A percentile compares a stretch with the other conserved stretches of the same genome.
These are phyloP conservation scores for Penicillium samsonianum DNA, from an alignment of 495 filamentous ascomycete genomes.

Conservation along the genomic window DNA sequence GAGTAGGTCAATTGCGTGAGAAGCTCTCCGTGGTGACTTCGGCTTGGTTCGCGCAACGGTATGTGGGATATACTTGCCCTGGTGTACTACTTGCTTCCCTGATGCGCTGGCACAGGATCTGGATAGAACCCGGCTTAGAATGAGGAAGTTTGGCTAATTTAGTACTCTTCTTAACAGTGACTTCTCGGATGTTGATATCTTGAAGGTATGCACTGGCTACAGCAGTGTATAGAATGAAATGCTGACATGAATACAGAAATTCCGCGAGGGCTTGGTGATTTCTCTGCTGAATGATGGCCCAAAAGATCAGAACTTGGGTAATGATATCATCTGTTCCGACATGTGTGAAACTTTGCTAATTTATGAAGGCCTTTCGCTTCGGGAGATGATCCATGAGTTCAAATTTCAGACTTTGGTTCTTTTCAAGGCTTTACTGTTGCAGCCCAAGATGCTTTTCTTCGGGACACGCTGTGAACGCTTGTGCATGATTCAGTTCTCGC, in stretches of 20 bases:
- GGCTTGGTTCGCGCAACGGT: conserved; percentile 96
- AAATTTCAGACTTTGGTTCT: conserved; percentile 90
- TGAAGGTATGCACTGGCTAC: conserved; percentile 51
- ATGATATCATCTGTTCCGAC: conserved; percentile 13
- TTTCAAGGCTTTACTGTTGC: conserved; percentile 88
- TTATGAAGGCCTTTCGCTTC: conserved; percentile 69
- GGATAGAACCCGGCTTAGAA: neutral
- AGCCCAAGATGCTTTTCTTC: conserved; percentile 99
- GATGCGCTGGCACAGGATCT: neutral
- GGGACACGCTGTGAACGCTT: conserved; percentile 89
- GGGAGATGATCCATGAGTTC: conserved; percentile 92
- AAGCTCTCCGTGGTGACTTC: conserved; percentile 84
- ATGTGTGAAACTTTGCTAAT: conserved; percentile 17
- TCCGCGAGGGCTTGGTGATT: conserved; percentile 82
- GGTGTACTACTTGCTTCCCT: neutral
- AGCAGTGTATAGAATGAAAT: neutral
- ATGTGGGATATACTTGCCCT: conserved; percentile 42
- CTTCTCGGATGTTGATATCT: conserved; percentile 71
- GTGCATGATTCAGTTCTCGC: conserved; percentile 97
- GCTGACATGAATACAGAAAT: conserved; percentile 58
- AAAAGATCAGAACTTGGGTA: conserved; percentile 84
- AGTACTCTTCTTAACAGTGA: conserved; percentile 47
- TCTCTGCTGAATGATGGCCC: conserved; percentile 68
- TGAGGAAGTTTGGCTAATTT: conserved; percentile 22
- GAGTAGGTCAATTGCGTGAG: conserved; percentile 77